A percentile compares a stretch with the other conserved stretches of the same genome.
These are phyloP conservation scores for Pterocarpus santalinus DNA, from an alignment of 306 rosid species.

Conservation along the genomic window DNA sequence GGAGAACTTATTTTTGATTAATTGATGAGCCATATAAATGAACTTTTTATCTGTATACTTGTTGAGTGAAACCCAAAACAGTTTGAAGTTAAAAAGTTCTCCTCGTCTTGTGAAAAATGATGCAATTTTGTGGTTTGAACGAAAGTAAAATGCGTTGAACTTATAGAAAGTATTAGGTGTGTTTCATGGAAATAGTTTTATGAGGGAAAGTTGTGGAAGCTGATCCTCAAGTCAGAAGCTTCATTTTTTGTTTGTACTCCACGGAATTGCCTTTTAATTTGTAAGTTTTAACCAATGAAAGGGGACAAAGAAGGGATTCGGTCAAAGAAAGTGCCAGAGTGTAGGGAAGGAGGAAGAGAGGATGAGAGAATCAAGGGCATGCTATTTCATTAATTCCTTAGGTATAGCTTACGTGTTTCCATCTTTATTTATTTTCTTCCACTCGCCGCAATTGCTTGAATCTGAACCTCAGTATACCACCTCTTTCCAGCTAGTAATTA, in stretches of 20 bases:
- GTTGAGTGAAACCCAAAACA: constrained; percentile 15
- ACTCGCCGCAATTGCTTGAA: not conserved
- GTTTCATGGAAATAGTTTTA: constrained; percentile 6
- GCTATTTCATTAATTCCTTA: not conserved
- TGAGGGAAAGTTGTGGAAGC: not conserved
- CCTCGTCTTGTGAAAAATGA: constrained; percentile 5
- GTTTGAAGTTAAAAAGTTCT: not conserved
- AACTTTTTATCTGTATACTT: constrained; percentile 14
- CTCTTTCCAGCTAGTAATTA: not conserved
- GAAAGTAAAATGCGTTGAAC: constrained; percentile 2
- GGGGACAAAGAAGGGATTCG: constrained; percentile 13
- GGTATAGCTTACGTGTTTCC: not conserved
- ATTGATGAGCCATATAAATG: not conserved
- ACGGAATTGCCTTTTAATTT: not conserved
- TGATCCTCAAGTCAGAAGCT: not conserved
- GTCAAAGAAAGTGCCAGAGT: not conserved
- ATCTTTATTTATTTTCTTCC: not conserved
- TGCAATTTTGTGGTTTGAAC: not conserved
- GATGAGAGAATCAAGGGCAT: constrained; percentile 12
- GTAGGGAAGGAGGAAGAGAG: constrained; percentile 26
- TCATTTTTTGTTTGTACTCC: constrained; percentile 5
- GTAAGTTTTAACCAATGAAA: constrained; percentile 3
- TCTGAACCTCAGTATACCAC: not conserved
- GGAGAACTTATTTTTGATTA: constrained; percentile 5
- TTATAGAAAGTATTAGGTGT: constrained; percentile 17